Percentiles rank a stretch among this genome's conserved stretches.
Evolutionary conservation across 2,329 filamentous ascomycete species (phyloP).

Genomic region (Camillea tinctor): DNA sequence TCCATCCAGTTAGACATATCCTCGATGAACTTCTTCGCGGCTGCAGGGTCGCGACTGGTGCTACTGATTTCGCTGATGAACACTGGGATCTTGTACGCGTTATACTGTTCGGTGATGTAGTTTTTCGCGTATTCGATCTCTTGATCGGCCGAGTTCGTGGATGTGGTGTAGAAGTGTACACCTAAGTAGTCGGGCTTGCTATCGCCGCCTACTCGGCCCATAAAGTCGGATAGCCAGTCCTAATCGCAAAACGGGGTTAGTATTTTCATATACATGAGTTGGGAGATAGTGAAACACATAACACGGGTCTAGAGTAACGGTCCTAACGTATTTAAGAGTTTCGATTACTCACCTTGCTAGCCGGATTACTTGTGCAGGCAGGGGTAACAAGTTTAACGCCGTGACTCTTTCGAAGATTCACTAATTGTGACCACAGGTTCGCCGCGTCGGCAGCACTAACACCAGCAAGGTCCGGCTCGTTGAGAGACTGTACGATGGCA

Average conservation of each 20-base stretch:
- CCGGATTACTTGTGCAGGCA: neutral
- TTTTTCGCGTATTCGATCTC: slow-evolving; percentile 34
- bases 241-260: too few species aligned
- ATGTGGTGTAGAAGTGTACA: slow-evolving; percentile 40
- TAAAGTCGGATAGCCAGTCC: slow-evolving; percentile 39
- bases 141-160: slow-evolving; percentile 18
- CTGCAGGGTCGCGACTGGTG: slow-evolving; percentile 34
- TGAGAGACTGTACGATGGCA: neutral
- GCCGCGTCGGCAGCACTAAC: neutral
- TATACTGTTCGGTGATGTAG: slow-evolving; percentile 36
- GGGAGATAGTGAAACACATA: too few species aligned
- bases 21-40: slow-evolving; percentile 40
- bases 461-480: neutral
- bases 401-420: neutral
- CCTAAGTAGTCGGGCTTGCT: slow-evolving; percentile 41
- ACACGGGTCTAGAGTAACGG: too few species aligned
- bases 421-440: neutral
- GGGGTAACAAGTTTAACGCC: neutral
- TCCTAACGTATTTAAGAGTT: too few species aligned
- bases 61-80: slow-evolving; percentile 43
- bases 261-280: too few species aligned
- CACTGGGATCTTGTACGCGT: slow-evolving; percentile 27
- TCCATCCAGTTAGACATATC: slow-evolving; percentile 42
- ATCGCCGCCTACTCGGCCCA: slow-evolving; percentile 29
- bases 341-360: neutral